Base-by-base conservation (phyloP, 1,284 basidiomycete genomes). In the Cutaneotrichosporon cavernicola region DNA sequence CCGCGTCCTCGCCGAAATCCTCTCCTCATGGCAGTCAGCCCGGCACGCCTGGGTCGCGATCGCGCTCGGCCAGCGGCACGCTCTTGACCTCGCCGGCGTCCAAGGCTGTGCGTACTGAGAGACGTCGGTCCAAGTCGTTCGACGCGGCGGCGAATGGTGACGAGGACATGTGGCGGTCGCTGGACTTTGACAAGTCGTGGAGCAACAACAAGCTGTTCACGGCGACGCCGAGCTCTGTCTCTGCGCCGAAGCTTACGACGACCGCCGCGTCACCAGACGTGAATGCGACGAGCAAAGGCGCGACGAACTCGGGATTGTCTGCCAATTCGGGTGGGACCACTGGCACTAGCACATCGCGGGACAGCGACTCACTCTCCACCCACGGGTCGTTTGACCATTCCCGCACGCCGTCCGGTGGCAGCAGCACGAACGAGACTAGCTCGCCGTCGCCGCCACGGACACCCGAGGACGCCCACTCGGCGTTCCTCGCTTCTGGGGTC, bases 381-480 rank as follows among this genome's bases (percentile, higher is more conserved):
- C 63, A 62, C 31, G 49, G 49, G n/a, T 73, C 71, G 22, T 72
- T 70, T 4, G 74, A 76, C 58, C 76, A 78, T 60, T 72, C 69
- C 22, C 69, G 75, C n/a, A 77, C 79, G 1, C 73, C 75, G n/a
- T 80, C 79, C 0, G 72, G 73, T 22, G 72, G 74, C 4, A 74
- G 74, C 22, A 78, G 77, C 14, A 75, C 72, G 3, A 71, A 76
- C 49, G 78, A 76, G 26, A 75, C 76, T 4, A 67, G 72, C 26
- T 76, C 78, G 14, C 76, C 78, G 9, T 74, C 73, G 9, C 77
- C 77, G 18, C 80, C 79, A 2, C 69, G 65, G 3, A 78, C 78
- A 2, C 76, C 73, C 1, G 68, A 71, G n/a, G 71, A 74, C 56
- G 70, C 64, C 0, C 62, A 68, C 43, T 58, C 66, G 5, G 58